phyloP scores from a whole-genome alignment of 169 alveolate species.

The Eimeria mitis region DNA sequence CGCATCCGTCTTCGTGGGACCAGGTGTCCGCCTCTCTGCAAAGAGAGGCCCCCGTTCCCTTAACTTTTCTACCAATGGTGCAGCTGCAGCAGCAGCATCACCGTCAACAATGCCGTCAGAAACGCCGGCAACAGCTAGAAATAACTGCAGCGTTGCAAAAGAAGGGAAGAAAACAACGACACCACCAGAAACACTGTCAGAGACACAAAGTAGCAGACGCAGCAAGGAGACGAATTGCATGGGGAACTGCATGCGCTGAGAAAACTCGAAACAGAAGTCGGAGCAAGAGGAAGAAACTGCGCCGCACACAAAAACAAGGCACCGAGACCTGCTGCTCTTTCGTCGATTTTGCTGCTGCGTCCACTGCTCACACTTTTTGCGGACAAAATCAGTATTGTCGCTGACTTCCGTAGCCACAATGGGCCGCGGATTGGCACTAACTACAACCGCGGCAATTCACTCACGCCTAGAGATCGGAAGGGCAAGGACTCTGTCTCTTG shows the following conservation, averaged over 20 bases:
- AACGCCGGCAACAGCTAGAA: slow-evolving; percentile 38
- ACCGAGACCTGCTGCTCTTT: not conserved
- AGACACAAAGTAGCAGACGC: slow-evolving; percentile 30
- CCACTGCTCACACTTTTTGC: not conserved
- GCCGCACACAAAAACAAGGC: not conserved
- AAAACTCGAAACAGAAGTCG: slow-evolving; percentile 35
- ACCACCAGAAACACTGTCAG: slow-evolving; percentile 22
- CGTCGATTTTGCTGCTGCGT: not conserved
- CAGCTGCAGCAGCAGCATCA: slow-evolving; percentile 15
- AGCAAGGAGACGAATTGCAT: slow-evolving; percentile 19
- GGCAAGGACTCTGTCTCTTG: slow-evolving; percentile 24
- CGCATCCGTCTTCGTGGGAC: slow-evolving; percentile 5
- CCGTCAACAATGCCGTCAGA: slow-evolving; percentile 5
- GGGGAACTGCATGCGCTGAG: slow-evolving; percentile 48
- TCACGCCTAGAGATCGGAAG: not conserved
- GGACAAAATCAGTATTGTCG: not conserved
- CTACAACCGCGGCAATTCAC: not conserved
- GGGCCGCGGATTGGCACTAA: not conserved
- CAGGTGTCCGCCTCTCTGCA: slow-evolving; percentile 43
- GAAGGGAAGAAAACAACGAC: slow-evolving; percentile 50
- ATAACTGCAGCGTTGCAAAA: slow-evolving; percentile 37
- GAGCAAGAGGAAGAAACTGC: slow-evolving; percentile 15
- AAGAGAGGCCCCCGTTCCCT: slow-evolving; percentile 8
- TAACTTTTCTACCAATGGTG: not conserved
- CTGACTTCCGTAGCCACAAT: not conserved